Conservation (phyloP, 2,329 filamentous ascomycete species). For the Fusarium sororula region DNA sequence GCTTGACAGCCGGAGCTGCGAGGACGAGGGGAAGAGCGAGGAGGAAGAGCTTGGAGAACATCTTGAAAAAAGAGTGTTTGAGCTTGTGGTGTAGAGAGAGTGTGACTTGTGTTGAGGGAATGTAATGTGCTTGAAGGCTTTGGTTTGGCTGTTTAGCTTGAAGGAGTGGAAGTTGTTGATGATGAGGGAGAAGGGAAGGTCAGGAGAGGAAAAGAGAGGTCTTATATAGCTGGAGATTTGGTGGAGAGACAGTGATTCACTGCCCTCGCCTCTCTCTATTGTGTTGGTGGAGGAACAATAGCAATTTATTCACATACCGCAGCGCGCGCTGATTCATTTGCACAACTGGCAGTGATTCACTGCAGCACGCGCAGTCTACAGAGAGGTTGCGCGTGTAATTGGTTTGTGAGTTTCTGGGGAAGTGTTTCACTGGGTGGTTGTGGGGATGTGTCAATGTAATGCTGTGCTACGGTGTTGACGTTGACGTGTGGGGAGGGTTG, state of each 20-base stretch:
- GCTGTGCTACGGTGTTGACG: constrained; percentile 2
- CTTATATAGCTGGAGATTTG: constrained; percentile 17
- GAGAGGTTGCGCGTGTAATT: background rate
- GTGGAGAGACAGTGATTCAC: constrained; percentile 21
- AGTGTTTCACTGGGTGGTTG: constrained; percentile 20
- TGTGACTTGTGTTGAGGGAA: background rate
- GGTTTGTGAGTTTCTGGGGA: background rate
- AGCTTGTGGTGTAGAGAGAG: background rate
- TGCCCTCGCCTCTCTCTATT: background rate
- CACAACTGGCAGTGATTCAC: constrained; percentile 8
- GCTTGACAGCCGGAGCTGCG: constrained; percentile 24
- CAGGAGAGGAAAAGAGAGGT: background rate
- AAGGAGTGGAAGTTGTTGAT: constrained; percentile 2
- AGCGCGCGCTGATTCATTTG: background rate
- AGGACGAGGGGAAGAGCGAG: constrained; percentile 30
- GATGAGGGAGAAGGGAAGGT: constrained; percentile 5
- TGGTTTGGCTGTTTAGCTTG: background rate
- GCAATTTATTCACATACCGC: background rate
- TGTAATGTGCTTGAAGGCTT: constrained; percentile 11
- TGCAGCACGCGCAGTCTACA: background rate
- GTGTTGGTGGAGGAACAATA: background rate
- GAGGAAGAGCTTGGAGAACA: constrained; percentile 35
- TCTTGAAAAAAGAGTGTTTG: constrained; percentile 20
- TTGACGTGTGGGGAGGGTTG: constrained; percentile 1
- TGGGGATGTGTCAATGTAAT: constrained; percentile 15